Base-by-base conservation (phyloP, 1,139 yeast genomes). In the Blastobotrys serpentis region DNA sequence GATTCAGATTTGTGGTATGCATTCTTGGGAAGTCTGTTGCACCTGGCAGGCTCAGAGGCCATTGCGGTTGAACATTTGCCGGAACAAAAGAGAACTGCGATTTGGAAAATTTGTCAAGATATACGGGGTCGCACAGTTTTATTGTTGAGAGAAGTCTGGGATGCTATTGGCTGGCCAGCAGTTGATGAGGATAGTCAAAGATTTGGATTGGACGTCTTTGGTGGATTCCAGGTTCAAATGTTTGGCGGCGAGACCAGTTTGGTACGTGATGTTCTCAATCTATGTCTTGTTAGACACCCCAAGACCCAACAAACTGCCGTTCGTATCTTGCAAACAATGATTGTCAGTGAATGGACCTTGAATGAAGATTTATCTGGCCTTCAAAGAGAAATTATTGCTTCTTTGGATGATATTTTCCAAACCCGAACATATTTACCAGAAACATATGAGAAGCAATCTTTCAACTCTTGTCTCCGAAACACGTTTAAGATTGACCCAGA, bases 191-290 rank as follows among this genome's bases (percentile, higher is more conserved):
- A 82, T 60, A 64, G 71, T 38, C 63, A 72, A 4, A 71, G 89
- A 56, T 87, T 84, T 67, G 84, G 82, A 49, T 66, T 86, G 48
- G 74, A 71, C 38, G 74, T 74, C 53, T 78, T 82, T 57, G 87
- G 92, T 39, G 90, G 90, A 0, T 82, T 77, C 60, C 96, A 87
- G 66, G 81, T 77, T 26, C 82, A 79, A 57, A 78, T 87, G 55
- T 75, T 84, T 48, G 76, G 76, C 55, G 74, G 73, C 23, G 79
- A 78, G 57, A 79, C 78, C 52, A 77, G 82, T 40, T 73, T 88
- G 40, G 71, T 87, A 43, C 79, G 79, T 50, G 87, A 82, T 51
- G 70, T 87, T 53, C 73, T 84, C 71, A 73, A 83, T 44, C 77
- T 85, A 61, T 82, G 86, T 43, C 73, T 87, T 58, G 94, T 86